These are phyloP conservation scores for Podaxis sp. DNA, from an alignment of 768 basidiomycete genomes.

Conservation along the genomic window DNA sequence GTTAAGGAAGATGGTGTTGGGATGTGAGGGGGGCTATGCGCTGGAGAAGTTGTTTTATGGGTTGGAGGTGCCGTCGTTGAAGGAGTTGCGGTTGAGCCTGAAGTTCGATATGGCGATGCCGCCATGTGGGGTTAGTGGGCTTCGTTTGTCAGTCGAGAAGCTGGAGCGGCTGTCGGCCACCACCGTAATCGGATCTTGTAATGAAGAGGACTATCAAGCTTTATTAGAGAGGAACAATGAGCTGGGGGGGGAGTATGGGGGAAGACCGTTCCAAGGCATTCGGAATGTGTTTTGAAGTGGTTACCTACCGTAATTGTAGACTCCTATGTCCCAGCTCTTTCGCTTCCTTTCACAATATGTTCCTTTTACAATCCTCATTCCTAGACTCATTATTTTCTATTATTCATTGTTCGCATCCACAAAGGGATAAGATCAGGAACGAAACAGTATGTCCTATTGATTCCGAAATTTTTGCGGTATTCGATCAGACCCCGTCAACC, in stretches of 20 bases:
- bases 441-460: no score
- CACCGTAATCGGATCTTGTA: neutral
- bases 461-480: no score
- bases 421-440: no score
- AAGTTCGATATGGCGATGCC: neutral
- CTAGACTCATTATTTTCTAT: neutral
- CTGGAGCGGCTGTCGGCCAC: neutral
- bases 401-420: no score
- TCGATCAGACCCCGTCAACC: no score
- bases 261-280: neutral
- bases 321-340: neutral
- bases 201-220: neutral
- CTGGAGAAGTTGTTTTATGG: neutral
- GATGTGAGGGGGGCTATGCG: neutral
- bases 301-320: neutral
- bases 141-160: neutral
- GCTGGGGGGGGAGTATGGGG: neutral
- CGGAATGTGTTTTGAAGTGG: neutral
- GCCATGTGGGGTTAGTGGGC: neutral
- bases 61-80: neutral
- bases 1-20: neutral
- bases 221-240: neutral
- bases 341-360: neutral
- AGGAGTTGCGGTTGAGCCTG: neutral
- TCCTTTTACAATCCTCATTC: neutral